phyloP scores from a whole-genome alignment of 1,284 basidiomycete genomes.

The Heterobasidion annosum region DNA sequence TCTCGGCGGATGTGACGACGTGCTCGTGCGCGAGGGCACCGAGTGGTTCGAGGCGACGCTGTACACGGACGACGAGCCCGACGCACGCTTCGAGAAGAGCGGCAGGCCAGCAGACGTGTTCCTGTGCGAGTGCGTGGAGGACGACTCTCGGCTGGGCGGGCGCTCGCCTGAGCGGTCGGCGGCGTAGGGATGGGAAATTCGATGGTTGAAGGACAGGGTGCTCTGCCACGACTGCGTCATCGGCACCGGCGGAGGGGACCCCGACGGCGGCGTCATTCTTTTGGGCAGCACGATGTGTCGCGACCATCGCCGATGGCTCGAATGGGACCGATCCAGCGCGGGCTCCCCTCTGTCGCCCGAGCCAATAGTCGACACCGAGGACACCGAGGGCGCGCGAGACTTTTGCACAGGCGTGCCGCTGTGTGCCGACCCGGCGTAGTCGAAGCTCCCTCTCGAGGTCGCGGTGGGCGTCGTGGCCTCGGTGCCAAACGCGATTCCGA shows the following conservation, averaged over 20 bases:
- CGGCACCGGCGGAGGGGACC: slow-evolving; percentile 41
- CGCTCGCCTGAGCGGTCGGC: slow-evolving; percentile 14
- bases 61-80: slow-evolving; percentile 36
- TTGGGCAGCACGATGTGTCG: slow-evolving; percentile 45
- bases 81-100: slow-evolving; percentile 50
- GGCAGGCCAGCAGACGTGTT: slow-evolving; percentile 31
- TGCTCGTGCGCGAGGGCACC: slow-evolving; percentile 17
- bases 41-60: slow-evolving; percentile 41
- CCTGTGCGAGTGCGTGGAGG: slow-evolving; percentile 30
- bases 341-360: slow-evolving; percentile 29
- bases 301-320: slow-evolving; percentile 46
- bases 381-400: slow-evolving; percentile 36
- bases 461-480: slow-evolving; percentile 4
- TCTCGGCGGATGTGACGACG: background rate
- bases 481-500: slow-evolving; percentile 15
- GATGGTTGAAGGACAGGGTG: slow-evolving; percentile 4
- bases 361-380: slow-evolving; percentile 43
- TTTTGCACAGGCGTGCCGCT: slow-evolving; percentile 29
- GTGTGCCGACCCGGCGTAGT: slow-evolving; percentile 7
- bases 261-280: slow-evolving; percentile 45
- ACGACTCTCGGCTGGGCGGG: slow-evolving; percentile 29
- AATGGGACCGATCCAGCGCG: slow-evolving; percentile 24
- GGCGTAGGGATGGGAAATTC: slow-evolving; percentile 21
- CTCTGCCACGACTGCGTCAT: slow-evolving; percentile 11
- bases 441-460: background rate